A percentile compares a stretch with the other conserved stretches of the same genome.
phyloP scores from a whole-genome alignment of 768 basidiomycete genomes.

The Thelephora ganbajun region DNA sequence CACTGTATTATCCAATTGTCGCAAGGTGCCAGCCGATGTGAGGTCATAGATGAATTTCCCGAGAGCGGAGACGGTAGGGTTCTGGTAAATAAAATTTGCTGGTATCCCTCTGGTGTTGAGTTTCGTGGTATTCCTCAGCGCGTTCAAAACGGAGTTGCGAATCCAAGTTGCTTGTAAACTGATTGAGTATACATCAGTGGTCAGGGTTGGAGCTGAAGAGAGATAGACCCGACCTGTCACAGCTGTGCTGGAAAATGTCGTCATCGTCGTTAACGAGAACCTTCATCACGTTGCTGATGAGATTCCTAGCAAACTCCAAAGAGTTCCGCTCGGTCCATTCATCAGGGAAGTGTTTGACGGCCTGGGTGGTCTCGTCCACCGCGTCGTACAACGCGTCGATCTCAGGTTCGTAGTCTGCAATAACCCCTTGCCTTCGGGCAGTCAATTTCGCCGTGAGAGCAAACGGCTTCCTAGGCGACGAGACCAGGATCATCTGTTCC shows the following conservation, averaged over 20 bases:
- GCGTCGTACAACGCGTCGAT: slow-evolving; percentile 22
- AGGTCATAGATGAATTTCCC: slow-evolving; percentile 9
- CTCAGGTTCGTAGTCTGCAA: slow-evolving; percentile 24
- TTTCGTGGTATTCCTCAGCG: slow-evolving; percentile 11
- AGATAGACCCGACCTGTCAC: slow-evolving; percentile 18
- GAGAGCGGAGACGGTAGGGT: slow-evolving; percentile 24
- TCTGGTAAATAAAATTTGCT: slow-evolving; percentile 20
- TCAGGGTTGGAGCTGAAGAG: neutral
- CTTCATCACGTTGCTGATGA: slow-evolving; percentile 21
- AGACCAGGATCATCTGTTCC: slow-evolving; percentile 28
- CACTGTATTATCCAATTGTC: slow-evolving; percentile 5
- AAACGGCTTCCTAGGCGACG: slow-evolving; percentile 26
- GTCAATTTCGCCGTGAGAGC: slow-evolving; percentile 28
- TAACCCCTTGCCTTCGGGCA: slow-evolving; percentile 20
- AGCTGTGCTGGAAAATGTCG: slow-evolving; percentile 21
- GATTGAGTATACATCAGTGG: neutral
- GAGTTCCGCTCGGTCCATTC: slow-evolving; percentile 13
- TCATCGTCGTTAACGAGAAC: slow-evolving; percentile 16
- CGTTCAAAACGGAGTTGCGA: slow-evolving; percentile 17
- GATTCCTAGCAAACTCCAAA: slow-evolving; percentile 18
- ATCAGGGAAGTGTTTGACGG: slow-evolving; percentile 14
- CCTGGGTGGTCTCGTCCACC: slow-evolving; percentile 18
- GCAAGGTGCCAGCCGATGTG: neutral
- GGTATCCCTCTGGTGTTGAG: slow-evolving; percentile 11
- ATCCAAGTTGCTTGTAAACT: slow-evolving; percentile 22